Evolutionary conservation across 2,329 filamentous ascomycete species (phyloP).

Genomic region (Sphaceloma murrayae): DNA sequence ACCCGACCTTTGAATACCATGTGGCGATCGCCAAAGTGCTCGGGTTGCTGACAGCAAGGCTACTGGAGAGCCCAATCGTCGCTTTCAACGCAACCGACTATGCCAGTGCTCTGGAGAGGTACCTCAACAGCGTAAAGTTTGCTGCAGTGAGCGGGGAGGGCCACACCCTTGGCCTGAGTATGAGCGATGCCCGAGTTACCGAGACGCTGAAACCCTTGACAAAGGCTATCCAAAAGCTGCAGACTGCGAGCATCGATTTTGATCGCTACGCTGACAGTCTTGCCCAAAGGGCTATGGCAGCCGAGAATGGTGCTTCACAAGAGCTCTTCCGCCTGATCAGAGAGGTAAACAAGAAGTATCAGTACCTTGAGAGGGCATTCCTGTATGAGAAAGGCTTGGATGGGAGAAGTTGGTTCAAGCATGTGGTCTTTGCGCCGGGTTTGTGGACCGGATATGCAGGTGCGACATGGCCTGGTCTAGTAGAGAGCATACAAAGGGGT

Average conservation of each 20-base stretch:
- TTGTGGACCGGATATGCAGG: slow-evolving; percentile 87
- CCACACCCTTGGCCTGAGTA: slow-evolving; percentile 32
- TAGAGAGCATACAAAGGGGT: slow-evolving; percentile 48
- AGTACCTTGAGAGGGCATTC: slow-evolving; percentile 72
- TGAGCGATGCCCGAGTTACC: neutral
- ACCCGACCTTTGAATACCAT: slow-evolving; percentile 52
- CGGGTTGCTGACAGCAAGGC: slow-evolving; percentile 36
- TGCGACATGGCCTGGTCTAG: slow-evolving; percentile 55
- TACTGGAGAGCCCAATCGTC: slow-evolving; percentile 40
- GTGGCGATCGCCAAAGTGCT: slow-evolving; percentile 39
- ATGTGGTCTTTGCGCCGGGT: slow-evolving; percentile 85
- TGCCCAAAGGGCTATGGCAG: slow-evolving; percentile 22
- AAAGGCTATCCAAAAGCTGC: slow-evolving; percentile 42
- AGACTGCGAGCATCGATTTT: slow-evolving; percentile 41
- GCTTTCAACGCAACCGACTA: slow-evolving; percentile 41
- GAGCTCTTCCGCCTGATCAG: slow-evolving; percentile 38
- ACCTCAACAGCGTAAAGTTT: slow-evolving; percentile 34
- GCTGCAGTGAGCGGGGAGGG: slow-evolving; percentile 27
- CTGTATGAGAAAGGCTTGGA: slow-evolving; percentile 68
- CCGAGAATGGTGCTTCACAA: slow-evolving; percentile 1
- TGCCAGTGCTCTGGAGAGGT: slow-evolving; percentile 33
- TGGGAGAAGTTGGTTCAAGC: slow-evolving; percentile 80
- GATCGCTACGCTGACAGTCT: slow-evolving; percentile 39
- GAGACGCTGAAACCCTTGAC: slow-evolving; percentile 40
- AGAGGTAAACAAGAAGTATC: slow-evolving; percentile 69